These are phyloP conservation scores for Zea luxurians DNA, from an alignment of 176 grass and related monocot species.

Conservation along the genomic window DNA sequence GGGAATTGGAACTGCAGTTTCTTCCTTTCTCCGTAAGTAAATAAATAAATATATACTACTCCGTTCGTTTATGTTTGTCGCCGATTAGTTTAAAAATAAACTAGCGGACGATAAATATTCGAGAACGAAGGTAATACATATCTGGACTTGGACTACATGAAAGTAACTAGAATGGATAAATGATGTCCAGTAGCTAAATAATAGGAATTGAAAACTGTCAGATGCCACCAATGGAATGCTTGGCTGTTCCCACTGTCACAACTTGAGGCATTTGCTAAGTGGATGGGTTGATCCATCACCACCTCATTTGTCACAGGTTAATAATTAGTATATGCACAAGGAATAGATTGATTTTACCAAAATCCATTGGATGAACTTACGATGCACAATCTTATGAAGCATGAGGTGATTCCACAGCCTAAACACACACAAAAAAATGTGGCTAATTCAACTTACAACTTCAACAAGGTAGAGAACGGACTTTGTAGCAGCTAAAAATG, in stretches of 20 bases:
- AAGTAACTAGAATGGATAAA: background rate
- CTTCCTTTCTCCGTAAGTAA: slow-evolving; percentile 66
- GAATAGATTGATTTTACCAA: no score
- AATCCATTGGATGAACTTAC: no score
- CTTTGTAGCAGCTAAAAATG: background rate
- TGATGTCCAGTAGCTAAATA: background rate
- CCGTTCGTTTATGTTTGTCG: no score
- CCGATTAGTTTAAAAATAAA: no score
- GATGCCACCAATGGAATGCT: background rate
- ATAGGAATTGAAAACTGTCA: background rate
- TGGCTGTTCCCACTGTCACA: background rate
- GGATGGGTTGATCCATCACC: no score
- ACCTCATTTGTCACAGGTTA: no score
- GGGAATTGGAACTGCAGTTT: slow-evolving; percentile 50
- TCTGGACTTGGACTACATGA: background rate
- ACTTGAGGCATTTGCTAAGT: background rate
- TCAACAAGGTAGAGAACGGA: background rate
- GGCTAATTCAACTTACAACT: background rate
- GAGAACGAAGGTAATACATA: no score
- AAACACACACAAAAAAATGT: no score
- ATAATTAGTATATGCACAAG: no score
- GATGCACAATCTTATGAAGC: no score
- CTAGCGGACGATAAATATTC: no score
- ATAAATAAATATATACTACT: background rate
- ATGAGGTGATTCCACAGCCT: no score